Base-by-base conservation (phyloP, 208 protist species). In the Herpetomonas samuelpessoai region DNA sequence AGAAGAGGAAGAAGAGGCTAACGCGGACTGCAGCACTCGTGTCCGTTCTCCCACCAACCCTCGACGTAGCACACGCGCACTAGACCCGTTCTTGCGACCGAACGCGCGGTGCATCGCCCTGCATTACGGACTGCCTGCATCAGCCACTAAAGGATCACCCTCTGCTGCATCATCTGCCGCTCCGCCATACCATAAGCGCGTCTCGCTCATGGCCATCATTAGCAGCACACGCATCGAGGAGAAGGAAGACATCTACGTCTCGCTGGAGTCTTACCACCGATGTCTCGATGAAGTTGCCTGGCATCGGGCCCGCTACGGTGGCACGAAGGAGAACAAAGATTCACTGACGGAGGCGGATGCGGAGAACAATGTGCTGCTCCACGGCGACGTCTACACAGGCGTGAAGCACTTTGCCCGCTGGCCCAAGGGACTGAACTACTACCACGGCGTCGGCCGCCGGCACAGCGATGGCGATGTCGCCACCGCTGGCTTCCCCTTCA, bases 51-150 rank as follows among this genome's bases (percentile, higher is more conserved):
- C 24, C 46, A 19, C 7, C 46, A n/a, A 21, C 10, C 46, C 46
- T n/a, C 18, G 10, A n/a, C 49, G 48, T 47, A 48, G 56, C 7
- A 47, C 62, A 0, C 67, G 68, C 0, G 66, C 73, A 1, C 10
- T 46, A 48, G 56, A 72, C 29, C 62, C 65, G 22, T 60, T 62
- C 25, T 55, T 79, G 28, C 70, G 65, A 14, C 80, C 87, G 2
- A 94, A 94, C 52, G 87, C 83, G 35, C 81, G 83, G 56, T 94
- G 87, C 60, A 83, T 94, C 31, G 83, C 79, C 0, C 63, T 94
- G 28, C 87, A 94, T 64, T 94, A 90, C 60, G 82, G 83, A 25
- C 60, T 86, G 18, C 75, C 79, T 0, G 35, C 60, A 46, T 6
- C 25, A 16, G 21, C 30, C 27, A 44, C 18, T 25, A 35, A 9